Evolutionary conservation across 176 grass and related monocot genomes (phyloP).

Genomic region (Zea luxurians): DNA sequence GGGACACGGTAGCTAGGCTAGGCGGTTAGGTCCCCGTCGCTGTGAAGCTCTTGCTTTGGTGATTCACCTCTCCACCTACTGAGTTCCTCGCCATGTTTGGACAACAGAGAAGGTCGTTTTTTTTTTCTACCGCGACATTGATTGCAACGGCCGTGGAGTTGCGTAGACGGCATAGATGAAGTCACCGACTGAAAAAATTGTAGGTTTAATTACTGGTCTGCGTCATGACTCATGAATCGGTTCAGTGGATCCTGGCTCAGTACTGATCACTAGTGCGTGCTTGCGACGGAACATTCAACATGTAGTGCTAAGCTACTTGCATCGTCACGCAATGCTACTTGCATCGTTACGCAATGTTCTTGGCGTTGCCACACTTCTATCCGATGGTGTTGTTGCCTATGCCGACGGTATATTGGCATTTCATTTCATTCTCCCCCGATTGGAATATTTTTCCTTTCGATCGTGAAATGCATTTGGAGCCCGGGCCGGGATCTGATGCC

Average conservation of each 20-base stretch:
- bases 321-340: not conserved
- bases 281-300: not conserved
- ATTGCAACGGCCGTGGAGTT: not conserved
- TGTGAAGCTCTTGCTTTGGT: not conserved
- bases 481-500: constrained; percentile 48
- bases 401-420: not conserved
- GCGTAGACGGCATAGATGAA: constrained; percentile 12
- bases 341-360: not conserved
- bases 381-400: not conserved
- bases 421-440: not conserved
- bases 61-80: constrained; percentile 11
- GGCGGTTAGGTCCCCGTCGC: constrained; percentile 10
- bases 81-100: not conserved
- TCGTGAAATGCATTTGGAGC: constrained; percentile 24
- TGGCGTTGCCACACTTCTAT: not conserved
- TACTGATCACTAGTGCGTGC: not conserved
- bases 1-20: not conserved
- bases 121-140: not conserved
- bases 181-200: not conserved
- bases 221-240: not conserved
- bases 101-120: not conserved
- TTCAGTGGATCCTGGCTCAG: not conserved
- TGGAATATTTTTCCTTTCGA: constrained; percentile 26
- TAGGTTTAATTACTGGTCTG: not conserved
- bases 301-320: not conserved